Conservation (phyloP, 805 yeast species). For the Teunomyces panamensis region DNA sequence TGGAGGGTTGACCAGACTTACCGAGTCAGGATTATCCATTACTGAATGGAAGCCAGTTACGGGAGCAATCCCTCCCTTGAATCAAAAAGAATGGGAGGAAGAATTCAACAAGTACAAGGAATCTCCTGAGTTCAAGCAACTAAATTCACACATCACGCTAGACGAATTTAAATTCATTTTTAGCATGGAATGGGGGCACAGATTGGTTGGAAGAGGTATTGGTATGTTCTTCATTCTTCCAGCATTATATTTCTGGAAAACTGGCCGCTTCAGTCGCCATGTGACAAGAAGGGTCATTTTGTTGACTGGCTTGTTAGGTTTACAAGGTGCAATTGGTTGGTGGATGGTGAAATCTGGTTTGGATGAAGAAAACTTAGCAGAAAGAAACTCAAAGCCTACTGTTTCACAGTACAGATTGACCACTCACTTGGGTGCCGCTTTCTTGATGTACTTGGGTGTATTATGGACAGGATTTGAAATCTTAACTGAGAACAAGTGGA, state of each 20-base stretch:
- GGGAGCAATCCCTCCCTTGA: conserved; percentile 87
- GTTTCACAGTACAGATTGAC: conserved; percentile 94
- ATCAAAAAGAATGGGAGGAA: conserved; percentile 75
- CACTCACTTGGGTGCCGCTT: conserved; percentile 92
- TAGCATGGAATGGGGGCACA: conserved; percentile 97
- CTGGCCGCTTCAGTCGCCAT: conserved; percentile 62
- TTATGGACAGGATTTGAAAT: conserved; percentile 87
- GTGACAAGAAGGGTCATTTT: conserved; percentile 68
- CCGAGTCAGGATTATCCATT: conserved; percentile 93
- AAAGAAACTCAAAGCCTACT: conserved; percentile 90
- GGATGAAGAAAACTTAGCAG: conserved; percentile 72
- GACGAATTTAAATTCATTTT: conserved; percentile 94
- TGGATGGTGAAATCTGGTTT: conserved; percentile 99
- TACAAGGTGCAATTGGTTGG: conserved; percentile 98
- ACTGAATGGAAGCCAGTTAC: conserved; percentile 99
- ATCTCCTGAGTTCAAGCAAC: conserved; percentile 87
- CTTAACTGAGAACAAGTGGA: conserved; percentile 66
- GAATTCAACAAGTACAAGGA: conserved; percentile 79
- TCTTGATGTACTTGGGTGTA: conserved; percentile 82
- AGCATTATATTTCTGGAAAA: conserved; percentile 72
- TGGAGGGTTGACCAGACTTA: conserved; percentile 92
- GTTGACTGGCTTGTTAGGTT: conserved; percentile 73
- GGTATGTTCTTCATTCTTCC: conserved; percentile 84
- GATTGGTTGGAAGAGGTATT: conserved; percentile 87
- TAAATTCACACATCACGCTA: conserved; percentile 83